Evolutionary conservation across 164 flowering plant genomes (phyloP), one percentile per base, ranked within the genome.

Genomic region (Annona cherimola): DNA sequence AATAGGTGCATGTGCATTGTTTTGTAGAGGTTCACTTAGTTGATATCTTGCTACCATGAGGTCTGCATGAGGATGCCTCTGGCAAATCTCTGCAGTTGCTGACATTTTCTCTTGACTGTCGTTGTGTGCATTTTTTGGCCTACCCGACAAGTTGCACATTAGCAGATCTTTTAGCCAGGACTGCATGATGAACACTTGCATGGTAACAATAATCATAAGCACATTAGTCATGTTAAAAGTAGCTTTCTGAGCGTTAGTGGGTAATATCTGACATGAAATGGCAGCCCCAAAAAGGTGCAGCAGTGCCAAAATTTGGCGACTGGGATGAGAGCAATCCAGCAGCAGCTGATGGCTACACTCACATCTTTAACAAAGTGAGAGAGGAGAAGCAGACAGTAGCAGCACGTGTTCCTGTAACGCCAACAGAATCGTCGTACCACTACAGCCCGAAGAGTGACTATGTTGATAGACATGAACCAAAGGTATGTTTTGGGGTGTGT

Each of bases 301-400:
- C 92, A 55, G 88, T 93, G 68, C 98, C 98, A 16, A 87, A 79
- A 75, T 93, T 93, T 57, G 98, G 98, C 0, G 95, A 82, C 1
- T 93, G 98, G 98, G 87, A 93, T 76, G 98, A 85, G 80, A 85
- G 20, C 50, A 78, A 93, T 76, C 93, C 98, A 14, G 76, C 92
- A 73, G 78, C 96, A 55, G 92, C 93, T 61, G 96, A 88, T 71
- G 89, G 94, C 2, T 91, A 71, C 69, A 93, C 96, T 20, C 84
- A 83, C 76, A 84, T 88, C 70, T 93, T 93, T 77, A 85, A 90
- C 83, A 70, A 79, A 80, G 90, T 91, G 78, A 80, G 95, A 42
- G 87, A 85, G 74, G 96, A 93, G 83, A 87, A 82, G 80, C 87
- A 84, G 42, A 69, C 67, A 43, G 91, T 84, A 14, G 72, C 76